Evolutionary conservation across 345 rosid species (phyloP).

Genomic region (Eucalyptus dawsonii): DNA sequence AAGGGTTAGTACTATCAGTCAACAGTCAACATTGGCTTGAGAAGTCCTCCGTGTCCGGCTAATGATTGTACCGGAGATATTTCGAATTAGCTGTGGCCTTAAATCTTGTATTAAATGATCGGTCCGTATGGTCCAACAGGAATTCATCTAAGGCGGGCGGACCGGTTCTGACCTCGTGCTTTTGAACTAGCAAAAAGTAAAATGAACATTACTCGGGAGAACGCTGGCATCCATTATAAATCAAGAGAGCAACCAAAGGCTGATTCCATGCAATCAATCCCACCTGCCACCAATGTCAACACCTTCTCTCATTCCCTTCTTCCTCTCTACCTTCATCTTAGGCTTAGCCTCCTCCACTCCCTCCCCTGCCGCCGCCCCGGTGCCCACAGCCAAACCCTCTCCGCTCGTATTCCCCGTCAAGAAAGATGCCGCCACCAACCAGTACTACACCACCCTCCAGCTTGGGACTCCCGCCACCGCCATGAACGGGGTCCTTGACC

Average conservation of each 20-base stretch:
- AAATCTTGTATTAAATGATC: not conserved
- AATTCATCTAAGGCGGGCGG: not conserved
- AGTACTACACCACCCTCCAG: constrained; percentile 23
- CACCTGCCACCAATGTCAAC: not conserved
- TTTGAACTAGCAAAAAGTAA: not conserved
- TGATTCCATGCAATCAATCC: not conserved
- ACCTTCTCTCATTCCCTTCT: not conserved
- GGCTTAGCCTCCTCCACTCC: not conserved
- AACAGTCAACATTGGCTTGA: not conserved
- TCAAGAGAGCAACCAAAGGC: not conserved
- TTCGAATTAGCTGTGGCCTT: not conserved
- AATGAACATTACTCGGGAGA: not conserved
- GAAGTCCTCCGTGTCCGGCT: not conserved
- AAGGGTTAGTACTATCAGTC: not conserved
- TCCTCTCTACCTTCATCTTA: not conserved
- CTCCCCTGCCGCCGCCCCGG: not conserved
- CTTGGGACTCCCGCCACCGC: constrained; percentile 5
- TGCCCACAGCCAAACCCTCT: not conserved
- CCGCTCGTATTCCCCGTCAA: constrained; percentile 17
- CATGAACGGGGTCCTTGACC: constrained; percentile 7
- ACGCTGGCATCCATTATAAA: not conserved
- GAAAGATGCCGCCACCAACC: constrained; percentile 21
- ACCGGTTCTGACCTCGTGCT: not conserved
- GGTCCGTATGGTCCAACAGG: not conserved
- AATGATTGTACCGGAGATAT: not conserved